Base-by-base conservation (phyloP, 2,329 filamentous ascomycete species). In the Fusarium nisikadoi region DNA sequence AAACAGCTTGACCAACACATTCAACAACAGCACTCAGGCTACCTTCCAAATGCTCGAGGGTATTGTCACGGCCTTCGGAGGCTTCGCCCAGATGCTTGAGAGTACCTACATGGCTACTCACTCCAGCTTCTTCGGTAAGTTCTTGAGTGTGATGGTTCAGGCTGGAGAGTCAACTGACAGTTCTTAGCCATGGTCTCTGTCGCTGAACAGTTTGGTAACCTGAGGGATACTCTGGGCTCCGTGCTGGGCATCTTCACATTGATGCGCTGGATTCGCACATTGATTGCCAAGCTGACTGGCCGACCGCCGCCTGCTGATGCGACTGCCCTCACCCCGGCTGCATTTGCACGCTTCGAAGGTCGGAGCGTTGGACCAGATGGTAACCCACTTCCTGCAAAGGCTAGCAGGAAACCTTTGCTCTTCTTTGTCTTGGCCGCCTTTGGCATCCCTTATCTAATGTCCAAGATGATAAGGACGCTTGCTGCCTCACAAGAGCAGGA, bases 61-160 rank as follows among this genome's bases (percentile, higher is more conserved):
- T 76, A 93, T 99, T 64, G 96, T 99, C 19, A 94, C 94, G 29
- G 95, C 96, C 5, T 99, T 99, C 85, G 95, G 95, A 25, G 96
- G 97, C 1, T 98, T 99, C 80, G 94, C 97, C 17, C 96, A 99
- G 85, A 99, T 99, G 96, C 88, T 99, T 33, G 96, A 99, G 84
- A 98, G 96, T 85, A 98, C 96, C 16, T 99, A 98, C 78, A 99
- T 99, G 97, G 96, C 97, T 35, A 99, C 96, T 1, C 96, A 99
- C 83, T 98, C 95, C 10, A 97, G 94, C 59, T 99, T 99, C 83
- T 99, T 98, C 79, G 95, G 94, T 97, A 88, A 78, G 92, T 74
- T 27, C 11, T 16, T 45, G 27, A 8, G 13, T 20, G 17, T 23
- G 10, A 11, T 27, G 5, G 4, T 33, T 31, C 35, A 17, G 19